Conservation (phyloP, 257 asterid genomes). For the Solanum bulbocastanum region DNA sequence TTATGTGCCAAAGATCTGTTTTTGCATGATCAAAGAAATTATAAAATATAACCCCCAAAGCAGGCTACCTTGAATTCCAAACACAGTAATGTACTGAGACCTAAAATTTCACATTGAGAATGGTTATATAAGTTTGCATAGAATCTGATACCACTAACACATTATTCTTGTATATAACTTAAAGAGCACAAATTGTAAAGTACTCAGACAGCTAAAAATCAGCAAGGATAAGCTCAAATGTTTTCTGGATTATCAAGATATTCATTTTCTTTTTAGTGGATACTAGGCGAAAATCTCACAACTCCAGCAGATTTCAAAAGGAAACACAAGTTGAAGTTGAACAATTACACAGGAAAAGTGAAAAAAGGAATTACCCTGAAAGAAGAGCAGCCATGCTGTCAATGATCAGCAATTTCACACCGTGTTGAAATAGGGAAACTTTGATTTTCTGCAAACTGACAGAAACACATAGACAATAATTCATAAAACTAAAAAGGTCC, state of each 20-base stretch:
- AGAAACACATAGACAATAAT: not conserved
- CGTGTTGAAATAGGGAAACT: conserved; percentile 48
- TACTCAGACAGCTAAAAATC: not conserved
- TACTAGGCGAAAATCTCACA: not conserved
- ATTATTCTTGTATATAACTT: not conserved
- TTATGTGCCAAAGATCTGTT: not conserved
- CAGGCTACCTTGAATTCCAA: not conserved
- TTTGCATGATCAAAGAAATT: not conserved
- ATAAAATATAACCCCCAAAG: not conserved
- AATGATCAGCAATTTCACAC: conserved; percentile 62
- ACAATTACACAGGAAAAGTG: not conserved
- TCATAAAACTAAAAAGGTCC: not conserved
- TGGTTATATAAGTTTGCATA: not conserved
- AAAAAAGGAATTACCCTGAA: conserved; percentile 42
- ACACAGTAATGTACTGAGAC: not conserved
- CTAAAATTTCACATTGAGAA: not conserved
- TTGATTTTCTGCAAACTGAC: conserved; percentile 68
- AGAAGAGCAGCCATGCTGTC: conserved; percentile 90
- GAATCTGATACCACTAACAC: not conserved
- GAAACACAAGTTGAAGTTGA: not conserved
- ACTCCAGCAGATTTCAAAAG: not conserved
- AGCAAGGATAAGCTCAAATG: not conserved
- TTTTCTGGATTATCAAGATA: not conserved
- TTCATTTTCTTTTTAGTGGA: not conserved
- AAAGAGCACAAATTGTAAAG: not conserved